Evolutionary conservation across 345 rosid species (phyloP).

Genomic region (Ricinus communis): DNA sequence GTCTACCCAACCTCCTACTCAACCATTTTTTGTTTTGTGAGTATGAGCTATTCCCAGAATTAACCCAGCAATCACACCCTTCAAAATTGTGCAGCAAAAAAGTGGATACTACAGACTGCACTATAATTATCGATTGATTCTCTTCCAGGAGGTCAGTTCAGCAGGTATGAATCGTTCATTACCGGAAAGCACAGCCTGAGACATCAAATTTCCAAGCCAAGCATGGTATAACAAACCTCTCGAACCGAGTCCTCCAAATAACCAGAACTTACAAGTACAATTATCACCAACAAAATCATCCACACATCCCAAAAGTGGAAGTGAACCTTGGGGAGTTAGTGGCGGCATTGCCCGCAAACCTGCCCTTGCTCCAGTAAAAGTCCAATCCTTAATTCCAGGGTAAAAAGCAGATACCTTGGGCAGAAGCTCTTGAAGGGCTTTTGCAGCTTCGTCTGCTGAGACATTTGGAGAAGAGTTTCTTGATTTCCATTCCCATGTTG

Average conservation of each 20-base stretch:
- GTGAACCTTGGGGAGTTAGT: conserved; percentile 64
- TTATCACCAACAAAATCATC: conserved; percentile 45
- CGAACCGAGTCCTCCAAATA: conserved; percentile 86
- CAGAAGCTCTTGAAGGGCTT: conserved; percentile 70
- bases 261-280: conserved; percentile 57
- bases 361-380: conserved; percentile 62
- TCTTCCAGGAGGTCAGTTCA: conserved; percentile 76
- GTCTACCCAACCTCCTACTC: no score
- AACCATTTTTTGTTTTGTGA: no score
- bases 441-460: conserved; percentile 67
- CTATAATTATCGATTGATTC: conserved; percentile 20
- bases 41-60: no score
- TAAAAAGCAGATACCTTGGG: conserved; percentile 68
- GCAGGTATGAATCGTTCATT: conserved; percentile 60
- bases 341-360: conserved; percentile 96
- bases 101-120: no score
- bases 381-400: conserved; percentile 69
- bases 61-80: no score
- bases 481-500: conserved; percentile 94
- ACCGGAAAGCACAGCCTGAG: conserved; percentile 60
- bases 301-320: conserved; percentile 77
- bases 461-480: conserved; percentile 60
- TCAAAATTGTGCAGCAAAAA: no score
- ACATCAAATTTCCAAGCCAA: conserved; percentile 71
- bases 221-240: conserved; percentile 85